Conservation (phyloP, 2,329 filamentous ascomycete genomes). For the Sporothrix schenckii region DNA sequence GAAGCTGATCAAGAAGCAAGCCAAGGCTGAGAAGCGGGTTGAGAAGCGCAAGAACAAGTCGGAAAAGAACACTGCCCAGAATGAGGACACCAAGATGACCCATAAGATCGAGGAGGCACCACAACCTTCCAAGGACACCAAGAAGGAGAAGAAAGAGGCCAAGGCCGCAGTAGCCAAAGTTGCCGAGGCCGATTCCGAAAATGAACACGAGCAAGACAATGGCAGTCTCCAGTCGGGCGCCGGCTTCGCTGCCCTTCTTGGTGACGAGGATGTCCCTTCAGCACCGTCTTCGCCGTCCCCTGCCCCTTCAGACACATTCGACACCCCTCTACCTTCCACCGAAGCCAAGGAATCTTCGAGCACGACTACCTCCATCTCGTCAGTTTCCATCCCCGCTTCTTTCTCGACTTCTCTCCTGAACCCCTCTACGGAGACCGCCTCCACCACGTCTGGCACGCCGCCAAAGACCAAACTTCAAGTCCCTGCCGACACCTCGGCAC, state of each 20-base stretch:
- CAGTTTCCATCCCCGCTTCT: constrained; percentile 26
- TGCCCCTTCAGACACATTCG: constrained; percentile 63
- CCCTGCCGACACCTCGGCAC: constrained; percentile 70
- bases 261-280: constrained; percentile 49
- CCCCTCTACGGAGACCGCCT: neutral
- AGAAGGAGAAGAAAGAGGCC: constrained; percentile 27
- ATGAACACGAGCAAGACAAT: constrained; percentile 50
- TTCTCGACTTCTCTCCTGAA: constrained; percentile 40
- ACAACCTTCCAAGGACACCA: constrained; percentile 34
- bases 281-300: constrained; percentile 43
- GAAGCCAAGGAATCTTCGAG: constrained; percentile 53
- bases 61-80: neutral
- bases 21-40: constrained; percentile 55
- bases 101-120: constrained; percentile 19
- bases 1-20: constrained; percentile 54
- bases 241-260: constrained; percentile 53
- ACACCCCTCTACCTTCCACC: constrained; percentile 51
- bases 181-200: constrained; percentile 57
- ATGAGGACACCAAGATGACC: constrained; percentile 1
- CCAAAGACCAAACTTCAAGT: constrained; percentile 27
- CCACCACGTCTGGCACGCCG: constrained; percentile 21
- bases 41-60: constrained; percentile 52
- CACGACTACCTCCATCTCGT: constrained; percentile 39
- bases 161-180: constrained; percentile 40
- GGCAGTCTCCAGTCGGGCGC: constrained; percentile 53